Base-by-base conservation (phyloP, 2,329 filamentous ascomycete species). In the Teratosphaeria gauchensis region DNA sequence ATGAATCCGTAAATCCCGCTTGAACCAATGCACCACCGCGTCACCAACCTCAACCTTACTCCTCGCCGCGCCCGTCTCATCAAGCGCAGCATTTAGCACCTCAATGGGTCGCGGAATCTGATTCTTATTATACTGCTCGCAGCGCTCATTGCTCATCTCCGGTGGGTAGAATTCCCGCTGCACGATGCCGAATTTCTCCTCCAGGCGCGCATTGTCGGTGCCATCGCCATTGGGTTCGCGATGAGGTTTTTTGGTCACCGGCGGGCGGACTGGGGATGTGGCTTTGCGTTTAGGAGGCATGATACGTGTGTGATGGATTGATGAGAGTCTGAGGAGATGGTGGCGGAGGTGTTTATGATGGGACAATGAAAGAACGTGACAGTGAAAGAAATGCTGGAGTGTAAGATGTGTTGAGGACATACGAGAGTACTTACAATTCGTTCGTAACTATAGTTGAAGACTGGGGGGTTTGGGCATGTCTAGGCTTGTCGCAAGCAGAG, bases 11-110 rank as follows among this genome's bases (percentile, higher is more conserved):
- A 95, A 74, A 71, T 96, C 92, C 68, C 83, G 84, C 74, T 94
- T 95, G 77, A 92, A 96, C 91, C 91, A 96, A 73, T 95, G 89
- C 0, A 95, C 82, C 0, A 95, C 86, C 0, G 85, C 83, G 30
- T 82, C 76, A 32, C 82, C 82, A 0, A 80, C 75, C 1, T 74
- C 62, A 12, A 88, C 79, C 1, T 75, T 72, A 31, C 78, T 75
- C 8, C 88, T 80, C 38, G 74, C 71, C 0, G 73, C 66, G 2
- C 78, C 73, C 0, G 90, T 94, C 1, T 85, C 81, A 28, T 78
- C 70, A 4, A 91, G 77, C 0, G 85, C 84, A 0, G 76, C 71
- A 5, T 84, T 71, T 1, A 96, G 78, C 0, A 82, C 72, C 65
- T 91, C 84, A 21, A 95, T 87, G 0, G 91, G 92, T 0, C 88